phyloP scores from a whole-genome alignment of 2,329 filamentous ascomycete genomes.

The Aspergillus quadrilineatus region DNA sequence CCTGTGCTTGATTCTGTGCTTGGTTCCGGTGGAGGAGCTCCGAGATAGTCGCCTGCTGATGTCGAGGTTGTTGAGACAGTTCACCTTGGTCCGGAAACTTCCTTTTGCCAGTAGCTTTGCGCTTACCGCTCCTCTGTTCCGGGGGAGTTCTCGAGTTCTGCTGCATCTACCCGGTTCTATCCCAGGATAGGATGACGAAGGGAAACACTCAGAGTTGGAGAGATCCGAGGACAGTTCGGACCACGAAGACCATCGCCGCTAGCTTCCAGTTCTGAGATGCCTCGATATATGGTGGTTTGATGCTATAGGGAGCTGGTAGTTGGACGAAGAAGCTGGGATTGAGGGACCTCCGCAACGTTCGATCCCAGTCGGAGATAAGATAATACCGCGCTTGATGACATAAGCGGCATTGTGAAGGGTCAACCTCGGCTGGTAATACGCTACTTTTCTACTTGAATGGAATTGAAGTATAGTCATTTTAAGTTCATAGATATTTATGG shows the following conservation, averaged over 20 bases:
- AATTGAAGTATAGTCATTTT: background rate
- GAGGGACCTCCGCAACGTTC: constrained; percentile 13
- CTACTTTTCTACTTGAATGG: background rate
- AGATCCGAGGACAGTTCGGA: constrained; percentile 16
- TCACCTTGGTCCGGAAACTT: constrained; percentile 40
- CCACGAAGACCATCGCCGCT: constrained; percentile 21
- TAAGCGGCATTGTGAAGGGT: background rate
- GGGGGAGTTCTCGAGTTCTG: constrained; percentile 37
- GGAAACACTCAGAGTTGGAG: constrained; percentile 24
- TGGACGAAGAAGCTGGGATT: constrained; percentile 5
- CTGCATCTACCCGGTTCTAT: constrained; percentile 46
- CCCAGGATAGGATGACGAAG: constrained; percentile 20
- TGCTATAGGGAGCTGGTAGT: constrained; percentile 6
- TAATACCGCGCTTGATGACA: constrained; percentile 21
- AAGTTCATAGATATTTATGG: background rate
- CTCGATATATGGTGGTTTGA: background rate
- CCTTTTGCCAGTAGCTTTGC: constrained; percentile 44
- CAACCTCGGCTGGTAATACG: background rate
- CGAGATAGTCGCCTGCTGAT: constrained; percentile 46
- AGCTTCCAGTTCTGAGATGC: background rate
- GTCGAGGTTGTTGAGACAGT: constrained; percentile 28
- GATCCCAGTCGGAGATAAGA: constrained; percentile 32
- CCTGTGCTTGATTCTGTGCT: constrained; percentile 27
- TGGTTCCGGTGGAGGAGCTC: constrained; percentile 44
- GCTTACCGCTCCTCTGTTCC: constrained; percentile 45